Evolutionary conservation across 805 yeast species (phyloP), one percentile per base, ranked within the genome.

Genomic region (Candida sakaeoensis): DNA sequence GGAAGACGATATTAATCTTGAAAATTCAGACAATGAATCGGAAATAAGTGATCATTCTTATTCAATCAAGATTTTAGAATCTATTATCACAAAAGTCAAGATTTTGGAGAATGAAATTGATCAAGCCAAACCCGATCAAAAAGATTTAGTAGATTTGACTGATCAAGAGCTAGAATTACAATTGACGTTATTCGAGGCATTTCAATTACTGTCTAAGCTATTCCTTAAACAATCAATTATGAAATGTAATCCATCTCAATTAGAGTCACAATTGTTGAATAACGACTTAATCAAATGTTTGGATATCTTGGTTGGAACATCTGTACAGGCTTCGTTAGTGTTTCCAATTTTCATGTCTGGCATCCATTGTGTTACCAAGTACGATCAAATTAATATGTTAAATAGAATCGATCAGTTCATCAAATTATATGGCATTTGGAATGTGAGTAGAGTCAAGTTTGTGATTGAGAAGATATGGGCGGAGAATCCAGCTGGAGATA

Each of bases 281-380:
- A 68, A 68, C 37, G 80, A 79, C 45, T 62, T 84, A 39, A 52
- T 74, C 18, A 68, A 74, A 39, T 71, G 82, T 42, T 58, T 85
- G 17, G 86, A 82, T 48, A 68, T 76, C 2, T 70, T 85, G 4
- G 52, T 85, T 26, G 86, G 77, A 2, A 69, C 91, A 0, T 72
- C 77, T 1, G 81, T 84, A 31, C 89, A 85, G 51, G 80, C 86
- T 3, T 77, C 83, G 1, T 57, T 85, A 12, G 81, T 85, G 28
- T 85, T 86, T 58, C 95, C 95, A 0, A 58, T 85, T 46, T 86
- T 86, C 54, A 77, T 86, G 15, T 83, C 88, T 1, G 95, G 91
- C 1, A 74, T 85, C 52, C 80, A 80, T 54, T 74, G 84, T 47
- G 72, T 76, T 4, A 69, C 74, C 1, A 54, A 53, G n/a, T 61